Conservation (phyloP, 306 rosid species). For the Casuarina cunninghamiana region DNA sequence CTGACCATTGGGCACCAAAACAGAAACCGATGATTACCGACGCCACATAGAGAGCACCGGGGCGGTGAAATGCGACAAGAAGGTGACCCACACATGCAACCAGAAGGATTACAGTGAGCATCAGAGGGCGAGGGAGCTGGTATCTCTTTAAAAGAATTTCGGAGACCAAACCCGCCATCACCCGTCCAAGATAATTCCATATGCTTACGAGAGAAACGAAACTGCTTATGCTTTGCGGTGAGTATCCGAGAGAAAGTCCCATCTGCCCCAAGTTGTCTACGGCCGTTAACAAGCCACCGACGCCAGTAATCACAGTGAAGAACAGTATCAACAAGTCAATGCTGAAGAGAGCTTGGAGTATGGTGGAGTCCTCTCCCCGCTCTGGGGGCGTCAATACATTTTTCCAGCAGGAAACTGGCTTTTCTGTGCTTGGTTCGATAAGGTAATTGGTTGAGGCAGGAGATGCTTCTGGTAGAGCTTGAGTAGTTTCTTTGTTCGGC, state of each 20-base stretch:
- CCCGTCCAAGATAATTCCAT: conserved; percentile 60
- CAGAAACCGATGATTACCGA: conserved; percentile 69
- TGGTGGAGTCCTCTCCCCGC: conserved; percentile 59
- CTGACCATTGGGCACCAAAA: conserved; percentile 87
- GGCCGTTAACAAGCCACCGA: conserved; percentile 57
- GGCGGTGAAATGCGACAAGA: conserved; percentile 43
- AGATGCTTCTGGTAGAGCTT: not conserved
- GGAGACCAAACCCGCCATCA: conserved; percentile 48
- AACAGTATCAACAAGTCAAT: conserved; percentile 54
- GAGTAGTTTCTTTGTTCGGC: conserved; percentile 6
- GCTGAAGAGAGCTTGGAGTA: conserved; percentile 68
- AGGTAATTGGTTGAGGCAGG: not conserved
- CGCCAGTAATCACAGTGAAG: conserved; percentile 47
- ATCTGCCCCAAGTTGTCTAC: conserved; percentile 65
- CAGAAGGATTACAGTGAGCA: conserved; percentile 47
- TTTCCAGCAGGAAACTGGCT: conserved; percentile 45
- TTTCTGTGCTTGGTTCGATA: not conserved
- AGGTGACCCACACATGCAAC: conserved; percentile 53
- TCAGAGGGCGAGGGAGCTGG: conserved; percentile 49
- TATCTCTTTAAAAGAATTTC: conserved; percentile 39
- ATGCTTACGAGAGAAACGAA: conserved; percentile 61
- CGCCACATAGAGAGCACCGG: conserved; percentile 49
- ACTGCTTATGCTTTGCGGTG: conserved; percentile 43
- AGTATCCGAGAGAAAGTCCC: conserved; percentile 49
- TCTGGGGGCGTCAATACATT: conserved; percentile 46